Conservation (phyloP, 2,329 filamentous ascomycete genomes). For the Pseudocercospora musae region DNA sequence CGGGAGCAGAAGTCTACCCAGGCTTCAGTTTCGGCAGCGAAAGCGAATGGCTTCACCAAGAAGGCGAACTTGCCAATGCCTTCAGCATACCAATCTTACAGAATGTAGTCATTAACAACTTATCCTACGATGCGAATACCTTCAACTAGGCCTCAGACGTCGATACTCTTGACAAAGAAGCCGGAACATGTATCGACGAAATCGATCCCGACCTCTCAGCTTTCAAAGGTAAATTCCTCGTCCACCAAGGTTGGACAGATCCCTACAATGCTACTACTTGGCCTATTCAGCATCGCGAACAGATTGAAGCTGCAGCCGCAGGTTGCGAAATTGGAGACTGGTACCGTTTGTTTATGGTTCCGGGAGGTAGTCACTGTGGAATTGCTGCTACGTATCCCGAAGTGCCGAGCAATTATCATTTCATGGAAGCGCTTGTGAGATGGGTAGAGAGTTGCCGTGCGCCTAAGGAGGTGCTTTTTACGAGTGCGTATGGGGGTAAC, state of each 20-base stretch:
- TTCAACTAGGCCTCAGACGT: conserved; percentile 42
- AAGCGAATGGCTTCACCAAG: conserved; percentile 38
- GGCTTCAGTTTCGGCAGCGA: conserved; percentile 43
- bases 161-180: conserved; percentile 32
- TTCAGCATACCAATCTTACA: conserved; percentile 43
- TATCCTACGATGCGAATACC: conserved; percentile 34
- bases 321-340: conserved; percentile 33
- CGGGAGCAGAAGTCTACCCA: conserved; percentile 37
- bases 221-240: conserved; percentile 41
- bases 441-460: conserved; percentile 36
- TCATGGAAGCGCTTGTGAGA: conserved; percentile 32
- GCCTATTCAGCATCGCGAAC: conserved; percentile 37
- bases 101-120: conserved; percentile 41
- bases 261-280: conserved; percentile 37
- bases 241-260: conserved; percentile 42
- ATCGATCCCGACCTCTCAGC: conserved; percentile 33
- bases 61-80: conserved; percentile 34
- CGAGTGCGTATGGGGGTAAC: conserved; percentile 25
- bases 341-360: conserved; percentile 40
- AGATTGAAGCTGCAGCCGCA: conserved; percentile 30
- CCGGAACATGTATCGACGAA: conserved; percentile 40
- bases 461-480: conserved; percentile 33
- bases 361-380: conserved; percentile 42
- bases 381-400: conserved; percentile 33
- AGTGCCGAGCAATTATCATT: conserved; percentile 36